Percentiles rank a stretch among this genome's conserved stretches.
Conservation (phyloP, 257 asterid species). For the Solanum lycopersicoides region DNA sequence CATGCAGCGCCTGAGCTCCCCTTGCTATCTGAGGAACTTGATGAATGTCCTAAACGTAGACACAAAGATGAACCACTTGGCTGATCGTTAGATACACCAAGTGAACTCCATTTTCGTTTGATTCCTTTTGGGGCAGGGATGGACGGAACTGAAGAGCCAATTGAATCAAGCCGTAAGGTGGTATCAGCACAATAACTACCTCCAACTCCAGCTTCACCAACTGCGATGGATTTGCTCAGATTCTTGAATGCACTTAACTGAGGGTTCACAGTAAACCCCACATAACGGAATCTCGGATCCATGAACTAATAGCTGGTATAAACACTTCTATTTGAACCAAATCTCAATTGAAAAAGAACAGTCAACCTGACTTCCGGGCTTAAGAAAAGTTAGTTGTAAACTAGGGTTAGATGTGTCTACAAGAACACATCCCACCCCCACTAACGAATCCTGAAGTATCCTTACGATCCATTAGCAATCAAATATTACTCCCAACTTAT, state of each 20-base stretch:
- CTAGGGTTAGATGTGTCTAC: slow-evolving; percentile 55
- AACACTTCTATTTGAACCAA: slow-evolving; percentile 33
- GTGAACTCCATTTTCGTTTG: slow-evolving; percentile 61
- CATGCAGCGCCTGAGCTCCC: slow-evolving; percentile 87
- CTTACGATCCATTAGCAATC: slow-evolving; percentile 65
- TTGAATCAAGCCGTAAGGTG: slow-evolving; percentile 63
- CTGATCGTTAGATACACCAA: slow-evolving; percentile 26
- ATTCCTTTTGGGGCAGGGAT: slow-evolving; percentile 42
- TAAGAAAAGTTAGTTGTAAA: slow-evolving; percentile 26
- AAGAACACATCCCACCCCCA: slow-evolving; percentile 75
- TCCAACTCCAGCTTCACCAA: slow-evolving; percentile 32
- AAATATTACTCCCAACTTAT: neutral
- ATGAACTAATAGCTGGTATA: slow-evolving; percentile 34
- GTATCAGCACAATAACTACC: slow-evolving; percentile 50
- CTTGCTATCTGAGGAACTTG: slow-evolving; percentile 93
- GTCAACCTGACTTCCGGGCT: slow-evolving; percentile 84
- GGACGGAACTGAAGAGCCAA: slow-evolving; percentile 31
- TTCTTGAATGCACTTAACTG: slow-evolving; percentile 47
- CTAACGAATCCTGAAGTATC: slow-evolving; percentile 98
- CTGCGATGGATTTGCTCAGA: slow-evolving; percentile 45
- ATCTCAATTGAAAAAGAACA: slow-evolving; percentile 46
- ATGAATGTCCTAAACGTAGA: slow-evolving; percentile 71
- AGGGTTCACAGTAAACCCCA: slow-evolving; percentile 70
- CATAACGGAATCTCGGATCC: slow-evolving; percentile 64
- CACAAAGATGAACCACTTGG: slow-evolving; percentile 33